Evolutionary conservation across 2,329 filamentous ascomycete species (phyloP).

Genomic region (Sporothrix humicola): DNA sequence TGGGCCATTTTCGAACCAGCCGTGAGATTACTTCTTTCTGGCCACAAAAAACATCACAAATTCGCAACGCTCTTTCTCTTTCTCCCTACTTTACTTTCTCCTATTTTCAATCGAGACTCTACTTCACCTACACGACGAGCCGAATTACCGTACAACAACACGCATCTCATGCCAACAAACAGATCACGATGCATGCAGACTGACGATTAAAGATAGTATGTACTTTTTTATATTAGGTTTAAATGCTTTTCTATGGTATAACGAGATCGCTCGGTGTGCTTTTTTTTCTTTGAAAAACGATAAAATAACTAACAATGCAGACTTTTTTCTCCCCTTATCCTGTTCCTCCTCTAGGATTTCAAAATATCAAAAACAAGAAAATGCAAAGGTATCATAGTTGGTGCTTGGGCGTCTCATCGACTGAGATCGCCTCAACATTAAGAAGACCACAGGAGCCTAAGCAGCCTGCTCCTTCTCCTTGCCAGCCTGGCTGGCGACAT

Average conservation of each 20-base stretch:
- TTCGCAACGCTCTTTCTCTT: neutral
- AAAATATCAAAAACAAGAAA: neutral
- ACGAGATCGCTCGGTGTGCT: conserved; percentile 1
- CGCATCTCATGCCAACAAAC: neutral
- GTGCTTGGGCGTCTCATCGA: neutral
- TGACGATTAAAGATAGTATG: neutral
- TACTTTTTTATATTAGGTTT: conserved; percentile 8
- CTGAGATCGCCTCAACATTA: neutral
- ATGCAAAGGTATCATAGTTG: conserved; percentile 21
- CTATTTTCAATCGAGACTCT: neutral
- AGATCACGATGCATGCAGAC: neutral
- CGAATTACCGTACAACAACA: neutral
- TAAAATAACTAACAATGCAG: neutral
- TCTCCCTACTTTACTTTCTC: neutral
- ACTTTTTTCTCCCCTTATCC: neutral
- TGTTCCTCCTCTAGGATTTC: neutral
- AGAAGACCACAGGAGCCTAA: neutral
- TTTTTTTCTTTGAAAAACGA: neutral
- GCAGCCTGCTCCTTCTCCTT: conserved; percentile 24
- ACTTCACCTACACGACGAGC: neutral
- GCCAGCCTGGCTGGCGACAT: conserved; percentile 33
- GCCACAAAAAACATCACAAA: neutral
- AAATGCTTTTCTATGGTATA: neutral
- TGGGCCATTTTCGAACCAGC: neutral
- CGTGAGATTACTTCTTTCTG: neutral